These are phyloP conservation scores for Ustulina deusta DNA, from an alignment of 2,329 filamentous ascomycete species.

Conservation along the genomic window DNA sequence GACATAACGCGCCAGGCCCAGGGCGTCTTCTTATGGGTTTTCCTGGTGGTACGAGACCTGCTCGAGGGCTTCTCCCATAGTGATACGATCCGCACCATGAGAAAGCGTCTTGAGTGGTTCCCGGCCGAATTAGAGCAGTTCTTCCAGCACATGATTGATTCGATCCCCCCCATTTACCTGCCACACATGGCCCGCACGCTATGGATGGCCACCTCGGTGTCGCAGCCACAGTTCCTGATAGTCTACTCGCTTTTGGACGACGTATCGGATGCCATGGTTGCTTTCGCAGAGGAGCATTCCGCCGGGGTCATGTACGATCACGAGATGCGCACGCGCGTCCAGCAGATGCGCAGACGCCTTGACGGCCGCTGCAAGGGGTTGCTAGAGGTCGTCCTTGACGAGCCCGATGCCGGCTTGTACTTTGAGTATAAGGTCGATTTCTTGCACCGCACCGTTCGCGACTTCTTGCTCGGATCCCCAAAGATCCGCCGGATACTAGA, in stretches of 20 bases:
- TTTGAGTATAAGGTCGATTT: conserved; percentile 19
- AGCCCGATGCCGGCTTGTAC: conserved; percentile 7
- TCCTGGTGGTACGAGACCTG: conserved; percentile 7
- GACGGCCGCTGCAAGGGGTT: conserved; percentile 24
- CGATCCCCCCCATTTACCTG: conserved; percentile 8
- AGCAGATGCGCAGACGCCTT: conserved; percentile 18
- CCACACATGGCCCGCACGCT: conserved; percentile 15
- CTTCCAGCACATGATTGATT: conserved; percentile 20
- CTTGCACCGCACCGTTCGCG: conserved; percentile 22
- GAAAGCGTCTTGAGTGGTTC: conserved; percentile 3
- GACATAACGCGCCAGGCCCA: conserved; percentile 7
- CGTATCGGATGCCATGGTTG: not conserved
- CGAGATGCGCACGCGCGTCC: conserved; percentile 1
- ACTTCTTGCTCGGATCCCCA: conserved; percentile 23
- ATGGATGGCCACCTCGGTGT: conserved; percentile 6
- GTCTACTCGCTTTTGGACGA: conserved; percentile 19
- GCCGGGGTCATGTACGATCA: not conserved
- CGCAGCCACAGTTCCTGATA: conserved; percentile 4
- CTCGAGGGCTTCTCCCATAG: conserved; percentile 13
- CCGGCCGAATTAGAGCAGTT: conserved; percentile 17
- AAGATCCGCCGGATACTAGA: conserved; percentile 16
- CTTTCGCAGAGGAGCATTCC: not conserved
- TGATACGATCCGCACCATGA: conserved; percentile 8
- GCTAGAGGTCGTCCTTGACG: conserved; percentile 20
- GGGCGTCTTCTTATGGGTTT: conserved; percentile 25